Conservation (phyloP, 1,284 basidiomycete species). For the Trichosporon faecale region DNA sequence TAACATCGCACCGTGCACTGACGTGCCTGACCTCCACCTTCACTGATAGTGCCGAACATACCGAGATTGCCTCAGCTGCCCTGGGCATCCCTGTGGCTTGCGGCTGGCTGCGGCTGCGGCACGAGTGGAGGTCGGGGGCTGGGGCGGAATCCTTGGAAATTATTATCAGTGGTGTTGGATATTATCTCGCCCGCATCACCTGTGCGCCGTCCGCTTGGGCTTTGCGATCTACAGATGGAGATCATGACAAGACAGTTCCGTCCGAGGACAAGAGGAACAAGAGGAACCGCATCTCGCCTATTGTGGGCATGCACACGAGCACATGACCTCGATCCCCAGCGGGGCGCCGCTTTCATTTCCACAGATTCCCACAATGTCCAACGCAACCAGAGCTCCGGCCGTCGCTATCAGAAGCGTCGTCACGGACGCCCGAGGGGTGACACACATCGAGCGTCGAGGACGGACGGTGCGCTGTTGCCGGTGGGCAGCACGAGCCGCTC, state of each 20-base stretch:
- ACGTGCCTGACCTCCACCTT: background rate
- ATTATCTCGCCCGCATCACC: background rate
- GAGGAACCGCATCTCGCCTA: too few species aligned
- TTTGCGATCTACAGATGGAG: background rate
- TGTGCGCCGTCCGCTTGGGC: too few species aligned
- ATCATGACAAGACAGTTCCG: background rate
- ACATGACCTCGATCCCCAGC: background rate
- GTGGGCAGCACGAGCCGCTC: background rate
- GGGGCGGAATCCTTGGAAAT: conserved; percentile 7
- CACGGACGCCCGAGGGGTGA: background rate
- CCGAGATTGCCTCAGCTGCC: background rate
- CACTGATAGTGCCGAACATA: conserved; percentile 8
- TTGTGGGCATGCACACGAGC: background rate
- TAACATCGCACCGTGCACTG: background rate
- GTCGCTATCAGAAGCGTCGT: background rate
- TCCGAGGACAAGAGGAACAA: background rate
- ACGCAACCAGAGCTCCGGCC: background rate
- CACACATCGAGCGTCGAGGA: background rate
- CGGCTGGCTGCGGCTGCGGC: background rate
- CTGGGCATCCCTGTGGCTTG: background rate
- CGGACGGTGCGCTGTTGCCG: background rate
- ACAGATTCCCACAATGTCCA: background rate
- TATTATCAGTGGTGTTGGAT: conserved; percentile 5
- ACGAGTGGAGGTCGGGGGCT: background rate
- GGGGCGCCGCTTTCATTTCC: background rate